A percentile compares a stretch with the other conserved stretches of the same genome.
These are phyloP conservation scores for Parastagonospora nodorum DNA, from an alignment of 2,329 filamentous ascomycete species.

Conservation along the genomic window DNA sequence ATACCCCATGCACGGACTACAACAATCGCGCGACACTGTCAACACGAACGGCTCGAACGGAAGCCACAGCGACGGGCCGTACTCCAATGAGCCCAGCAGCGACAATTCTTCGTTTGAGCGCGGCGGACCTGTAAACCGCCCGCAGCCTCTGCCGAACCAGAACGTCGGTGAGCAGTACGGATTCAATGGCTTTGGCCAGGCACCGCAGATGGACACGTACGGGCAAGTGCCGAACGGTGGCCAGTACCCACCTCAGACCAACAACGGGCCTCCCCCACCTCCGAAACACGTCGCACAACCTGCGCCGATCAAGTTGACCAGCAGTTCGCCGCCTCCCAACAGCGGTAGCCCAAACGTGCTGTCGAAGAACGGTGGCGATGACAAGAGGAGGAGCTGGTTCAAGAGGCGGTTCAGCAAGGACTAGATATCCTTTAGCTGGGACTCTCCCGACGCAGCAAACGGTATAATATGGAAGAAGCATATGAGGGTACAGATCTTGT, in stretches of 20 bases:
- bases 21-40: conserved; percentile 85
- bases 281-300: conserved; percentile 25
- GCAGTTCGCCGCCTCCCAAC: conserved; percentile 12
- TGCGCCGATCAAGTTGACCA: conserved; percentile 32
- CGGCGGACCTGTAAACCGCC: conserved; percentile 53
- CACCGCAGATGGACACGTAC: conserved; percentile 51
- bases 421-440: conserved; percentile 23
- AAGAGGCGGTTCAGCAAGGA: conserved; percentile 77
- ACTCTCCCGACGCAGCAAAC: not conserved
- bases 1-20: conserved; percentile 62
- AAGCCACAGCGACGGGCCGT: conserved; percentile 70
- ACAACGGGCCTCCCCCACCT: conserved; percentile 22
- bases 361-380: conserved; percentile 31
- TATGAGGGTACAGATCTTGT: not conserved
- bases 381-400: conserved; percentile 90
- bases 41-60: conserved; percentile 76
- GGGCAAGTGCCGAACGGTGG: conserved; percentile 21
- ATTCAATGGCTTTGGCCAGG: conserved; percentile 57
- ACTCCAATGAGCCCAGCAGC: conserved; percentile 88
- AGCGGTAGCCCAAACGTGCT: conserved; percentile 21
- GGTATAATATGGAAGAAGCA: not conserved
- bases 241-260: conserved; percentile 23
- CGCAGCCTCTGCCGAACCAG: conserved; percentile 45
- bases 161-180: conserved; percentile 60
- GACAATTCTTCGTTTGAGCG: conserved; percentile 91